Conservation (phyloP, 2,329 filamentous ascomycete genomes). For the Parascedosporium putredinis region DNA sequence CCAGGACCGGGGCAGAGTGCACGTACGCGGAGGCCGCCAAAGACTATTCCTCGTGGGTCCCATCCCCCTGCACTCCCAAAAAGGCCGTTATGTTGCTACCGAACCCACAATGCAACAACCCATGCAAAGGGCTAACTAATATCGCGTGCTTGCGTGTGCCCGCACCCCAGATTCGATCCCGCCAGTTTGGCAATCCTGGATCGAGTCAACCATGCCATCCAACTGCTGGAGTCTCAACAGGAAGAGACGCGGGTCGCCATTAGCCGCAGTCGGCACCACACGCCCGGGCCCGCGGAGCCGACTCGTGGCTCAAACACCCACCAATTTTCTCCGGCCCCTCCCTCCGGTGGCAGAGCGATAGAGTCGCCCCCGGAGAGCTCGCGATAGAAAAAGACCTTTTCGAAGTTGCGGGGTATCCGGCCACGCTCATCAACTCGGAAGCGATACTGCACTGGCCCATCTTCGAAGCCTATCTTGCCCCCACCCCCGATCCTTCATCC, state of each 20-base stretch:
- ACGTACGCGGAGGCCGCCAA: slow-evolving; percentile 7
- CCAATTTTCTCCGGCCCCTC: not conserved
- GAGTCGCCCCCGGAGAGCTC: no score
- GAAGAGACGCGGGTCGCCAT: not conserved
- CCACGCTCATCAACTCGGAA: slow-evolving; percentile 14
- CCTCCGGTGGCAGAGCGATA: not conserved
- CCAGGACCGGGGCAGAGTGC: not conserved
- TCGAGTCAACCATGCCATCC: slow-evolving; percentile 17
- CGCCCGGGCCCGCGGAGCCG: not conserved
- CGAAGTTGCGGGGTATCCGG: slow-evolving; percentile 11
- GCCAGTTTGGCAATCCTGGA: slow-evolving; percentile 20
- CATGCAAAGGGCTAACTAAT: no score
- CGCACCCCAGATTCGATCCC: slow-evolving; percentile 13
- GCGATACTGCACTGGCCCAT: slow-evolving; percentile 21
- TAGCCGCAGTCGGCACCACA: not conserved
- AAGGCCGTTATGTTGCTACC: no score
- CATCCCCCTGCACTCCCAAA: no score
- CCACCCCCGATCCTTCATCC: slow-evolving; percentile 13
- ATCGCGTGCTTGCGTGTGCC: no score
- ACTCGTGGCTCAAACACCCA: not conserved
- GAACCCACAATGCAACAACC: no score
- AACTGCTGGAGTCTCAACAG: slow-evolving; percentile 13
- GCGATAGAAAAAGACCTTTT: slow-evolving; percentile 2
- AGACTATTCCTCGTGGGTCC: slow-evolving; percentile 11
- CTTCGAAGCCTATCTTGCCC: slow-evolving; percentile 15